Evolutionary conservation across 2,329 filamentous ascomycete species (phyloP).

Genomic region (Diaporthe sp.): DNA sequence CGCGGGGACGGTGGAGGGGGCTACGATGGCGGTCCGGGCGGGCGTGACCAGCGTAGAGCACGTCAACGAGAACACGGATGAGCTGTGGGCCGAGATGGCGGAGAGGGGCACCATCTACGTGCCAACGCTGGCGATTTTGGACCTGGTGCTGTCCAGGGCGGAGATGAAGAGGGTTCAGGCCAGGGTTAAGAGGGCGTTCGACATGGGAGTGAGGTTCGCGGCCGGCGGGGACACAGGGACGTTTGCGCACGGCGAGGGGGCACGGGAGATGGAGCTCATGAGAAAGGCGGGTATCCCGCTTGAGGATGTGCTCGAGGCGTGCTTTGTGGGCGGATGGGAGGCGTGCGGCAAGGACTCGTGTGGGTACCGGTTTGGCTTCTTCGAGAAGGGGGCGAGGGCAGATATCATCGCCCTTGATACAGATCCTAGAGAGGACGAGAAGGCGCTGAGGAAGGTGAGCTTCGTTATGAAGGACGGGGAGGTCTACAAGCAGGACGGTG

Average conservation of each 20-base stretch:
- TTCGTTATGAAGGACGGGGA: conserved; percentile 72
- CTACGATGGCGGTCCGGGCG: conserved; percentile 60
- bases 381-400: conserved; percentile 63
- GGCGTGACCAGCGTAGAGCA: conserved; percentile 65
- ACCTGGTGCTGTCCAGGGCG: conserved; percentile 46
- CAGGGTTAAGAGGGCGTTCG: conserved; percentile 59
- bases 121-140: conserved; percentile 64
- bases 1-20: conserved; percentile 56
- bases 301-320: conserved; percentile 63
- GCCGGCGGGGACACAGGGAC: conserved; percentile 69
- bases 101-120: conserved; percentile 63
- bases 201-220: conserved; percentile 63
- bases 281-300: conserved; percentile 64
- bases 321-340: conserved; percentile 68
- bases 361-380: conserved; percentile 65
- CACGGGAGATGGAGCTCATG: conserved; percentile 68
- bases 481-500: conserved; percentile 60
- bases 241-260: conserved; percentile 66
- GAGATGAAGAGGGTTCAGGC: conserved; percentile 47
- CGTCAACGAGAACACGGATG: conserved; percentile 54
- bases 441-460: conserved; percentile 60
- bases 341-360: conserved; percentile 66
- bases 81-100: conserved; percentile 59
- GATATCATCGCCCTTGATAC: conserved; percentile 65
- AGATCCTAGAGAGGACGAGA: conserved; percentile 57